Evolutionary conservation across 352 stramenopile species (phyloP), one percentile per base, ranked within the genome.

Genomic region (Phytophthora foliorum): DNA sequence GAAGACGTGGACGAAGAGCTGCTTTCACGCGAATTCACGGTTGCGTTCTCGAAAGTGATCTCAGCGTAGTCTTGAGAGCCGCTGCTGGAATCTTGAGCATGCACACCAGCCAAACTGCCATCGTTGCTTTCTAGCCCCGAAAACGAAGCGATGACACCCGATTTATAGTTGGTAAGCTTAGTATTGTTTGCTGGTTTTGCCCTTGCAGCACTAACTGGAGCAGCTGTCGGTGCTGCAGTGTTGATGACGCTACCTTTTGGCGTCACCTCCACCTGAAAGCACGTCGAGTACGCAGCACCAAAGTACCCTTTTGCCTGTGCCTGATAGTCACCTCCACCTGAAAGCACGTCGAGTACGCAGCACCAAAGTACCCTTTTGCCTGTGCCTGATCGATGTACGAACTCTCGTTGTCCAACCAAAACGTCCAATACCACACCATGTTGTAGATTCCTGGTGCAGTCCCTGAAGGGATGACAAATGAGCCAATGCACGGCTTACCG

Each of bases 381-480:
- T 68, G 68, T 5, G 67, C 56, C 50, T 86, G 75, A 50, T 91
- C 82, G 5, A 86, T 70, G 53, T 91, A 91, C 2, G 59, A 62
- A 31, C 16, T 36, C 45, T 75, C 69, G 46, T 89, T 59, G 31
- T 88, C 76, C 6, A 88, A 56, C 66, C 84, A 91, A 62, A 88
- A 91, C 44, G 80, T 88, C 83, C 83, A 91, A 61, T 85, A 90
- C 83, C 83, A 91, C 9, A 91, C 83, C 65, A 90, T 82, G 31
- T 84, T 83, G 68, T 89, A 91, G 38, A 84, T 71, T 14, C 83
- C 83, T 1, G 81, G 63, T 9, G 74, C 19, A 0, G 79, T 88
- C 24, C 78, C 78, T 7, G 45, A 52, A 0, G 83, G 81, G 39
- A 90, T 72, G 29, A 64, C 70, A 48, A 91, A 91, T 21, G 70